A percentile compares a stretch with the other conserved stretches of the same genome.
These are phyloP conservation scores for Aspergillus fischeri DNA, from an alignment of 2,329 filamentous ascomycete species.

Conservation along the genomic window DNA sequence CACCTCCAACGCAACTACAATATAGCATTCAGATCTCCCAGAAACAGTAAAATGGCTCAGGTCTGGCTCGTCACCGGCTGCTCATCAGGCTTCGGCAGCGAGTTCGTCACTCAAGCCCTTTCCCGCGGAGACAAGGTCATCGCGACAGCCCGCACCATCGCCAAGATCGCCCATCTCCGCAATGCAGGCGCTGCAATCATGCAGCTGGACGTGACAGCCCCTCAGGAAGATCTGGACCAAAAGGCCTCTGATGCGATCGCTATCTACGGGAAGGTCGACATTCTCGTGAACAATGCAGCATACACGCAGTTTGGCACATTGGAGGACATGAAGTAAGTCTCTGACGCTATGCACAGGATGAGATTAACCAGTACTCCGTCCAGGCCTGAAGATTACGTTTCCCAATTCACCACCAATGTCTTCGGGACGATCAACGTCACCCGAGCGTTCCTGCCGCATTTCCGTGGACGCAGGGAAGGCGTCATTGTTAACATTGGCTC, in stretches of 20 bases:
- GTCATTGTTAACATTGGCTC: slow-evolving; percentile 36
- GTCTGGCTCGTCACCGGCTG: slow-evolving; percentile 37
- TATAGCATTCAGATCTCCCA: background rate
- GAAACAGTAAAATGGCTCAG: slow-evolving; percentile 5
- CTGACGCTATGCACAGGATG: background rate
- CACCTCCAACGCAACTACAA: background rate
- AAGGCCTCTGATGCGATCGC: slow-evolving; percentile 15
- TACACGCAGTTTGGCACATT: slow-evolving; percentile 24
- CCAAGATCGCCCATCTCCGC: slow-evolving; percentile 23
- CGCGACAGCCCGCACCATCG: slow-evolving; percentile 30
- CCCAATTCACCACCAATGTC: slow-evolving; percentile 36
- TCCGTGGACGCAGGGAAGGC: slow-evolving; percentile 29
- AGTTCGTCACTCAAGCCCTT: slow-evolving; percentile 24
- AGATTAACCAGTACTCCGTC: slow-evolving; percentile 1
- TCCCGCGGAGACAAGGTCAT: slow-evolving; percentile 32
- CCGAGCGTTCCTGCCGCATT: slow-evolving; percentile 34
- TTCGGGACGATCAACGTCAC: slow-evolving; percentile 37
- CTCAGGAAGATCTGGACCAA: slow-evolving; percentile 14
- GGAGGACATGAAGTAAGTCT: slow-evolving; percentile 20
- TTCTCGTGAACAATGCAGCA: slow-evolving; percentile 35
- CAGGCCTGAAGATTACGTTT: slow-evolving; percentile 18
- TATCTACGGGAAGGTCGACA: slow-evolving; percentile 25
- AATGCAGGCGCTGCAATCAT: slow-evolving; percentile 22
- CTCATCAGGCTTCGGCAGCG: slow-evolving; percentile 31
- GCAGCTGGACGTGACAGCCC: slow-evolving; percentile 22